A percentile compares a stretch with the other conserved stretches of the same genome.
phyloP scores from a whole-genome alignment of 306 rosid species.

The Styphnolobium japonicum region DNA sequence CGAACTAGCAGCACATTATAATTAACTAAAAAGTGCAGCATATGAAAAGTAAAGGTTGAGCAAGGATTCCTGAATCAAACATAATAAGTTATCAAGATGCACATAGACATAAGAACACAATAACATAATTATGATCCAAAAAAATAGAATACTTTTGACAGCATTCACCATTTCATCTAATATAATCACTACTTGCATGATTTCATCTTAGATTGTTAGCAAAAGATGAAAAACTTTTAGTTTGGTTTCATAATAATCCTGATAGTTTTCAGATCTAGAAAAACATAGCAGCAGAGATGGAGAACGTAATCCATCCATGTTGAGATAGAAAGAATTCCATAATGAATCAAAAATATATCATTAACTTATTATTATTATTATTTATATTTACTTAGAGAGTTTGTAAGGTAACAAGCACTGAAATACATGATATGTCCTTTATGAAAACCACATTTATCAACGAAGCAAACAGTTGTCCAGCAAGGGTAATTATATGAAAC shows the following conservation, averaged over 20 bases:
- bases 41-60: background rate
- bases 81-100: constrained; percentile 13
- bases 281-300: constrained; percentile 5
- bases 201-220: background rate
- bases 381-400: background rate
- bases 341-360: background rate
- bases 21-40: constrained; percentile 1
- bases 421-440: background rate
- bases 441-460: constrained; percentile 4
- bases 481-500: background rate
- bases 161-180: no score
- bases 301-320: background rate
- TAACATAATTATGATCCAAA: background rate
- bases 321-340: background rate
- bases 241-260: background rate
- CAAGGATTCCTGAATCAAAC: background rate
- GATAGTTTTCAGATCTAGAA: background rate
- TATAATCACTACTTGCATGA: background rate
- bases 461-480: background rate
- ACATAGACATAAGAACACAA: background rate
- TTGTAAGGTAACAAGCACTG: background rate
- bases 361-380: background rate
- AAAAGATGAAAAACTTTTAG: background rate
- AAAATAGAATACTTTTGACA: background rate
- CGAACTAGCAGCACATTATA: background rate